Evolutionary conservation across 176 grass and related monocot genomes (phyloP), one percentile per base, ranked within the genome.

Genomic region (Hyparrhenia diplandra): DNA sequence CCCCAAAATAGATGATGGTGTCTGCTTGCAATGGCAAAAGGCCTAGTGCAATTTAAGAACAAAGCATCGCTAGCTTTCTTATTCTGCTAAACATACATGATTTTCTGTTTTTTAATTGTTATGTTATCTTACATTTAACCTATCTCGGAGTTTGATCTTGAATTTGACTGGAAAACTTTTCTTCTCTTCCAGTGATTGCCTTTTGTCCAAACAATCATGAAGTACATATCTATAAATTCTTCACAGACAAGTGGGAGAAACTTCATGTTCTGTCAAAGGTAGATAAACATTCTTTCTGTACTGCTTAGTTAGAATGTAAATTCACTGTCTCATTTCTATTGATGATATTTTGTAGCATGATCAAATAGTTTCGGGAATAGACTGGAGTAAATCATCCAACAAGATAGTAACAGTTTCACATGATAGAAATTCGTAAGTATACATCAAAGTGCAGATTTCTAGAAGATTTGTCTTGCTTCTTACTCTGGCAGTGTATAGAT

Each of bases 331-430:
- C 80, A 62, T 79, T 78, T 75, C 1, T 74, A 65, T n/a, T 41
- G 79, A 9, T n/a, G n/a, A n/a, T 77, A 27, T 66, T 67, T 84
- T 80, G 71, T 69, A 98, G 96, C 96, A 98, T 84, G 96, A 98
- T 85, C 96, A 98, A 84, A 90, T 98, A 74, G 87, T 98, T 35
- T 98, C 90, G 61, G 96, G 96, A 82, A 98, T 98, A 68, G 96
- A 98, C 70, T 98, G 96, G 96, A 88, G 92, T 71, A 47, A 74
- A 83, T 91, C 77, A 71, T 88, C 92, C 73, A 98, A 98, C 84
- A 98, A 98, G 84, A 95, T 98, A 5, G 96, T 98, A 37, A 95
- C 96, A 21, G 96, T 93, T 72, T 98, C 95, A 77, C 95, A 98
- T 91, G 95, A 98, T 85, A 86, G 95, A 67, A 98, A 98, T 80